phyloP scores from a whole-genome alignment of 1,284 basidiomycete species.

The Malassezia brasiliensis region DNA sequence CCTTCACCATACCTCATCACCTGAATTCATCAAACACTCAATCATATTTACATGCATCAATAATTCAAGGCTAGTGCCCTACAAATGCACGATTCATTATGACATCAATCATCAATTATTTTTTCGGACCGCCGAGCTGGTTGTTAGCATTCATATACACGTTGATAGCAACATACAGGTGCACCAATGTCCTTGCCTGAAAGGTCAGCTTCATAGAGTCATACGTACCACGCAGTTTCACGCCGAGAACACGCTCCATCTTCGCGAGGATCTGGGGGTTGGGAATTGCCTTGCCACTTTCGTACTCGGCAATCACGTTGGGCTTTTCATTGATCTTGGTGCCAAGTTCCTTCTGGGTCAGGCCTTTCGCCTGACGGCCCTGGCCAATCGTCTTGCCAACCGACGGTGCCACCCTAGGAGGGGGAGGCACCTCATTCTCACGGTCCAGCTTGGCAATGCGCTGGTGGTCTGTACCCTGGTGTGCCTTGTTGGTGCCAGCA shows the following conservation, averaged over 20 bases:
- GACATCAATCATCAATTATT: constrained; percentile 1
- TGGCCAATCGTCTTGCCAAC: constrained; percentile 80
- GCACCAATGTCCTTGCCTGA: constrained; percentile 39
- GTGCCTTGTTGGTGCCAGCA: constrained; percentile 42
- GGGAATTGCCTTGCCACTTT: constrained; percentile 70
- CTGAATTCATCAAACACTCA: too few relatives aligned
- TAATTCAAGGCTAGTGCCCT: not conserved
- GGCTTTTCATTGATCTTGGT: constrained; percentile 85
- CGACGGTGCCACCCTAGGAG: constrained; percentile 66
- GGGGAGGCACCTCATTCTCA: constrained; percentile 84
- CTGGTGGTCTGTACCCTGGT: constrained; percentile 39
- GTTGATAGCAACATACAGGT: constrained; percentile 22
- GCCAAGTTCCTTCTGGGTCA: constrained; percentile 88
- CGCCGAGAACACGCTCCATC: constrained; percentile 76
- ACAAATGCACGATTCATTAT: not conserved
- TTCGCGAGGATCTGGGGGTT: constrained; percentile 81
- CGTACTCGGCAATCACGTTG: constrained; percentile 78
- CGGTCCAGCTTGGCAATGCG: constrained; percentile 44
- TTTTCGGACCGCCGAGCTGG: constrained; percentile 18
- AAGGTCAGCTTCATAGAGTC: not conserved
- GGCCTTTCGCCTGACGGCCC: constrained; percentile 64
- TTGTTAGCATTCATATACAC: constrained; percentile 2
- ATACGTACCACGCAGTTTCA: constrained; percentile 73
- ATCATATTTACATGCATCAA: too few relatives aligned
- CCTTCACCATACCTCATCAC: too few relatives aligned